These are phyloP conservation scores for Dentipellis fragilis DNA, from an alignment of 768 basidiomycete genomes.

Conservation along the genomic window DNA sequence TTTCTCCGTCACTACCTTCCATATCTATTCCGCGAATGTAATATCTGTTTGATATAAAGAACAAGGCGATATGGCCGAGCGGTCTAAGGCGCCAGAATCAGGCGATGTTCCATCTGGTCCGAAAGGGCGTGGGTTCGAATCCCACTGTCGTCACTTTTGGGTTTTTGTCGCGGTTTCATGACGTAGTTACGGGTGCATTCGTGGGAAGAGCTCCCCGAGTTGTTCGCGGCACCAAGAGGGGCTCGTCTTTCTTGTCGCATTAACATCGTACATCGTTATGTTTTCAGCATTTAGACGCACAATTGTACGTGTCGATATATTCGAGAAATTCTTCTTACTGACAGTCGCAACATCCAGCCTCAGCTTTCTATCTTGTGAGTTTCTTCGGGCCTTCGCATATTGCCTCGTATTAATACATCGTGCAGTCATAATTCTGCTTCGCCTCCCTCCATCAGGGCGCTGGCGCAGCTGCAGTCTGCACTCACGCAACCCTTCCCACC, in stretches of 20 bases:
- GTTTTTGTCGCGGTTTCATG: too few relatives aligned
- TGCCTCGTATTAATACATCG: neutral
- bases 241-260: too few relatives aligned
- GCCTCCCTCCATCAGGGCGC: conserved; percentile 52
- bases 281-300: too few relatives aligned
- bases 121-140: conserved; percentile 44
- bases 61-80: conserved; percentile 15
- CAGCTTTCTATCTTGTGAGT: conserved; percentile 14
- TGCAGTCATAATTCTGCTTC: conserved; percentile 56
- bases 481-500: conserved; percentile 56
- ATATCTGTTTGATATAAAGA: too few relatives aligned
- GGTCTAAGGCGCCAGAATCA: conserved; percentile 18
- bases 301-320: too few relatives aligned
- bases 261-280: too few relatives aligned
- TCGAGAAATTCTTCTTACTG: too few relatives aligned
- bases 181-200: too few relatives aligned
- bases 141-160: conserved; percentile 27
- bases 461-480: conserved; percentile 48
- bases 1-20: too few relatives aligned
- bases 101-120: conserved; percentile 25
- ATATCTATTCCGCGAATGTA: too few relatives aligned
- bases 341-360: neutral
- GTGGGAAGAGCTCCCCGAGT: too few relatives aligned
- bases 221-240: too few relatives aligned
- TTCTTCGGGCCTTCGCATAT: neutral